Base-by-base conservation (phyloP, 1,284 basidiomycete genomes). In the Trichosporon coremiiforme region DNA sequence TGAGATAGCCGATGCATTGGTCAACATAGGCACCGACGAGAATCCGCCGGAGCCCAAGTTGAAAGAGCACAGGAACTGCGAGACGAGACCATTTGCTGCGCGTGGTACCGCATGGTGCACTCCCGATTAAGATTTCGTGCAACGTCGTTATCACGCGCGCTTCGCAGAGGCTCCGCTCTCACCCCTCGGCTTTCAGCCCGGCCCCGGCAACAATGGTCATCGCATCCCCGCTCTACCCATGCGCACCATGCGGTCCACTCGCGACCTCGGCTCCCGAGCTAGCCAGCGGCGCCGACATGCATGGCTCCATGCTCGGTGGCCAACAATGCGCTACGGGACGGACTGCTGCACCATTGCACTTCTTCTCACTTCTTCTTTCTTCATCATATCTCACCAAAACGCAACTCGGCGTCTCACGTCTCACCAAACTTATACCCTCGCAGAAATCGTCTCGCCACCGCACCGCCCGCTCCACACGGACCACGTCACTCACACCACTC, bases 211-310 rank as follows among this genome's bases (percentile, higher is more conserved):
- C 50, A 53, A 20, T 25, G 50, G 50, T 53, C 50, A 53, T 53
- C 50, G 50, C 50, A 53, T 53, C 50, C 50, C 50, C 50, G 50
- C 22, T 53, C n/a, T 53, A 47, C 50, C 50, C 50, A 53, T 25
- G 50, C n/a, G 50, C 20, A 53, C 50, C 50, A 53, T 53, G 50
- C 20, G 50, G 50, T 53, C 20, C 50, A 53, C n/a, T 53, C 22
- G 20, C 50, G 22, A 9, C 50, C 50, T 53, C 50, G 20, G 50
- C 22, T 53, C 50, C 50, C 22, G 50, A 53, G 50, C n/a, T 4
- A 4, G 22, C 50, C 50, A 45, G 50, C 50, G 20, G 50, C 50
- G 50, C 50, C 50, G 50, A 53, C 50, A 22, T 25, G 50, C 50
- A 53, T 53, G 50, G 50, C 50, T 53, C 50, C 50, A 53, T 53